phyloP scores from a whole-genome alignment of 305 asterid species.

The Plantago coronopus region DNA sequence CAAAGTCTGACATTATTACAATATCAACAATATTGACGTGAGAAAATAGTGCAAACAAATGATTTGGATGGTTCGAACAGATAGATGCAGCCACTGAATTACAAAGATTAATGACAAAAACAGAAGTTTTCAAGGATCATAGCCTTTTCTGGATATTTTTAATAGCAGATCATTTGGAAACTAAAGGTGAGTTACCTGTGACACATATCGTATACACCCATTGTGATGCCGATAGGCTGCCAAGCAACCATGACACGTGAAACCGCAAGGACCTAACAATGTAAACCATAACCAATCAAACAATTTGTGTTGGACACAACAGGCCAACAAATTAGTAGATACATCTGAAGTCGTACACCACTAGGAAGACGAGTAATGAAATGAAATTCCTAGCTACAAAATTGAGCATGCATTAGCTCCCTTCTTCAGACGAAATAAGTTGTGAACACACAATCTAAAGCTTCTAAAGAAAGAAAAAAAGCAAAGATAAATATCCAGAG shows the following conservation, averaged over 20 bases:
- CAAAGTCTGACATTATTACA: neutral
- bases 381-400: neutral
- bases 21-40: neutral
- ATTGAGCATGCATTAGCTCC: neutral
- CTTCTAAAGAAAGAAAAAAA: neutral
- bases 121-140: neutral
- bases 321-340: too few relatives aligned
- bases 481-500: conserved; percentile 9
- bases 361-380: too few relatives aligned
- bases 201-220: conserved; percentile 97
- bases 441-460: neutral
- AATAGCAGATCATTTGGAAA: neutral
- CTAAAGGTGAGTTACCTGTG: conserved; percentile 54
- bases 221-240: conserved; percentile 94
- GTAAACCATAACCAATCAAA: conserved; percentile 21
- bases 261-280: conserved; percentile 83
- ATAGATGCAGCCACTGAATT: too few relatives aligned
- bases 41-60: neutral
- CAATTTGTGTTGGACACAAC: conserved; percentile 8
- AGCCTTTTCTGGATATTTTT: neutral
- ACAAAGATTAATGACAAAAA: neutral
- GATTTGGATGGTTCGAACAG: neutral
- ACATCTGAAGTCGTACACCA: too few relatives aligned
- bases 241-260: conserved; percentile 96
- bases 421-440: neutral